phyloP scores from a whole-genome alignment of 768 basidiomycete genomes.

The Tephrocybe sp. region DNA sequence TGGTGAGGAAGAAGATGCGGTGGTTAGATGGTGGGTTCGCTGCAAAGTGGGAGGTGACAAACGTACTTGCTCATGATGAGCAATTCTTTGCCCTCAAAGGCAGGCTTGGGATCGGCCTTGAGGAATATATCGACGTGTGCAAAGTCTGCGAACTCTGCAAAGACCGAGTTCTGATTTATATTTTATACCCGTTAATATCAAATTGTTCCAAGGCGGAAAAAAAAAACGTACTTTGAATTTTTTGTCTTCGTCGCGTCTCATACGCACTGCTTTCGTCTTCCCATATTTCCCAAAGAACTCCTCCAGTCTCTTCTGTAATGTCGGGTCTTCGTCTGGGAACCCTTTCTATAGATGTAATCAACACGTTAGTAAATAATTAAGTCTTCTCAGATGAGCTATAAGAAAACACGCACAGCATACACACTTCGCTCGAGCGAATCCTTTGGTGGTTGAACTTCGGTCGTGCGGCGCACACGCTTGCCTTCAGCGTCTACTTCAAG shows the following conservation, averaged over 20 bases:
- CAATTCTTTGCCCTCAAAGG: conserved; percentile 74
- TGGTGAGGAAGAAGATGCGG: conserved; percentile 21
- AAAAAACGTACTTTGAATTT: conserved; percentile 71
- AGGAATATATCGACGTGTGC: conserved; percentile 72
- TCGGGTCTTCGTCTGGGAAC: conserved; percentile 64
- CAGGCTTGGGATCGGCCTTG: conserved; percentile 75
- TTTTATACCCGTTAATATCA: no score
- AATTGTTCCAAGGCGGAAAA: background rate
- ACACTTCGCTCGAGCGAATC: conserved; percentile 80
- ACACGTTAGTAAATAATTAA: background rate
- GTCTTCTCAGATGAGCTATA: background rate
- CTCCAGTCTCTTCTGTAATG: conserved; percentile 72
- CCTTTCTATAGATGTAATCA: conserved; percentile 65
- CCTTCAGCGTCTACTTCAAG: conserved; percentile 77
- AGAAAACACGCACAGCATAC: conserved; percentile 69
- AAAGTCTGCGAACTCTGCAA: conserved; percentile 81
- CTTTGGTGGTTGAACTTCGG: conserved; percentile 75
- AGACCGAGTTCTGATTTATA: conserved; percentile 82
- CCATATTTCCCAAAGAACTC: conserved; percentile 80
- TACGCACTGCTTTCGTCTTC: conserved; percentile 75
- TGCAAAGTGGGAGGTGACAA: background rate
- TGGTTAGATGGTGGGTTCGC: background rate
- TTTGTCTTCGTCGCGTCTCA: conserved; percentile 82
- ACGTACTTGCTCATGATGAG: conserved; percentile 85
- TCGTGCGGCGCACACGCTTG: conserved; percentile 68